These are phyloP conservation scores for Phaeodactylum tricornutum DNA, from an alignment of 108 stramenopile genomes.

Conservation along the genomic window DNA sequence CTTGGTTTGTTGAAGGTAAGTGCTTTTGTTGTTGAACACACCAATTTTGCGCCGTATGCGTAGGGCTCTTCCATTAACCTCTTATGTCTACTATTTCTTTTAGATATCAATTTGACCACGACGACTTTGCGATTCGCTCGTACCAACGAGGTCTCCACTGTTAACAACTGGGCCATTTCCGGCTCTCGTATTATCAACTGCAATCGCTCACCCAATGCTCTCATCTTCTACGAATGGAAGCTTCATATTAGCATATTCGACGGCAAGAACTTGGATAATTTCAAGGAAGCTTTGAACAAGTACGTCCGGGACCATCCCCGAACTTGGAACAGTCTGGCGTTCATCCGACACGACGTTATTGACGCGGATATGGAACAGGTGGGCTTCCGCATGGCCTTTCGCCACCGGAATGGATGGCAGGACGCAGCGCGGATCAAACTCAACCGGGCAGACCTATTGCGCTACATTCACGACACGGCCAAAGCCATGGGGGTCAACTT, in stretches of 20 bases:
- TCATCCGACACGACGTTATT: slow-evolving; percentile 35
- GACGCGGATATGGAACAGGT: slow-evolving; percentile 38
- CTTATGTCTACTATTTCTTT: not conserved
- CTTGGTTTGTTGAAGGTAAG: slow-evolving; percentile 74
- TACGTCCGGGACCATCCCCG: slow-evolving; percentile 51
- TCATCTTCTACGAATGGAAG: slow-evolving; percentile 25
- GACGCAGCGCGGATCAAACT: slow-evolving; percentile 21
- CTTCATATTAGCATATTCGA: slow-evolving; percentile 32
- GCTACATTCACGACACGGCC: not conserved
- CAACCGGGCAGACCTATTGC: not conserved
- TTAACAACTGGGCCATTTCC: slow-evolving; percentile 54
- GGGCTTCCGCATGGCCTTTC: slow-evolving; percentile 28
- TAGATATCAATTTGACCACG: slow-evolving; percentile 49
- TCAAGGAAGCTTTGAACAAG: slow-evolving; percentile 40
- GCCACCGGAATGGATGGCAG: slow-evolving; percentile 63
- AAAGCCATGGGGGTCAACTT: not conserved
- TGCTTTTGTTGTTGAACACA: not conserved
- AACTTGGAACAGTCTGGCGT: slow-evolving; percentile 41
- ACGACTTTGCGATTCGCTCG: slow-evolving; percentile 53
- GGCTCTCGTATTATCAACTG: slow-evolving; percentile 59
- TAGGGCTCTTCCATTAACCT: too few species aligned
- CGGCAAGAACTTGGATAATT: slow-evolving; percentile 37
- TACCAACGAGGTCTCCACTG: slow-evolving; percentile 64
- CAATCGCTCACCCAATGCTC: slow-evolving; percentile 46
- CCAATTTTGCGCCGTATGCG: too few species aligned